A percentile compares a stretch with the other conserved stretches of the same genome.
phyloP scores from a whole-genome alignment of 2,329 filamentous ascomycete species.

The Didymella lethalis region DNA sequence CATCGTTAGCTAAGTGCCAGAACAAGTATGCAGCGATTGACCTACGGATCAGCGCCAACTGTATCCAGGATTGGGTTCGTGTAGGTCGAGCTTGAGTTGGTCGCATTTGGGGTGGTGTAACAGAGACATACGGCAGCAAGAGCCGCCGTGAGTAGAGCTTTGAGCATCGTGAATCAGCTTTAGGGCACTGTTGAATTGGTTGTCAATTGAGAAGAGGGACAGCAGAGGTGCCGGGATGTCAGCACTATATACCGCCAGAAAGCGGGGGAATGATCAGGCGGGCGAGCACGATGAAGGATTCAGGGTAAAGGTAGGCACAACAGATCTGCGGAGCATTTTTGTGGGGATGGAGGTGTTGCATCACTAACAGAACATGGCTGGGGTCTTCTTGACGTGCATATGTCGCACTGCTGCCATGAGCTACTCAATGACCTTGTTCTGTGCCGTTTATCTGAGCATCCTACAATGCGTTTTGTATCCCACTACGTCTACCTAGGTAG shows the following conservation, averaged over 20 bases:
- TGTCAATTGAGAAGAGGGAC: neutral
- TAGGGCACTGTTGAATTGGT: neutral
- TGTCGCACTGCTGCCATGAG: neutral
- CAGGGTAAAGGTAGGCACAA: constrained; percentile 10
- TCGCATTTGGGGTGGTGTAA: constrained; percentile 21
- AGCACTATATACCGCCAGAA: constrained; percentile 11
- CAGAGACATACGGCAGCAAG: constrained; percentile 30
- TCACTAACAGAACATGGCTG: constrained; percentile 1
- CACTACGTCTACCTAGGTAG: neutral
- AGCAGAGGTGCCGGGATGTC: neutral
- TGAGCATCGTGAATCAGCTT: constrained; percentile 28
- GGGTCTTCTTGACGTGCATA: neutral
- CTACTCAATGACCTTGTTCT: neutral
- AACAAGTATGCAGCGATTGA: neutral
- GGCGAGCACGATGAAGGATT: constrained; percentile 10
- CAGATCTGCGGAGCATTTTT: constrained; percentile 17
- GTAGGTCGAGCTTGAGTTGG: constrained; percentile 46
- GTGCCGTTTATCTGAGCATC: neutral
- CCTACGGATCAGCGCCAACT: constrained; percentile 56
- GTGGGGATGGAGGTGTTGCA: constrained; percentile 7
- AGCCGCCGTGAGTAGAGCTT: constrained; percentile 27
- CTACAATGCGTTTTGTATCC: too few species aligned
- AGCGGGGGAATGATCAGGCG: constrained; percentile 7
- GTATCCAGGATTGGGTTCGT: constrained; percentile 55
- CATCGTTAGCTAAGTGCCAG: neutral